Conservation (phyloP, 2,329 filamentous ascomycete genomes). For the Rhynchosporium secalis region DNA sequence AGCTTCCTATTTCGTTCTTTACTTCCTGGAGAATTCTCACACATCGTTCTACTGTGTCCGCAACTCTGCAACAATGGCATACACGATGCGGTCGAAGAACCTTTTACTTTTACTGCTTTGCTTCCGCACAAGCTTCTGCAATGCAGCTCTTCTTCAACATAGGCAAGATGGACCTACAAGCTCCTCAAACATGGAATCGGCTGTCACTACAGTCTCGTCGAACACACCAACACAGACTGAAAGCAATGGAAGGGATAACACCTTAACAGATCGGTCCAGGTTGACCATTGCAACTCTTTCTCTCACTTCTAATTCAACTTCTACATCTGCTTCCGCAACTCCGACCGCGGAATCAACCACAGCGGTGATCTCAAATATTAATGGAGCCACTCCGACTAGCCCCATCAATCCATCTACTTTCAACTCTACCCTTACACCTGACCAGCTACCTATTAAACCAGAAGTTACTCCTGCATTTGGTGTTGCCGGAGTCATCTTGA, state of each 20-base stretch:
- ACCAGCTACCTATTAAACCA: constrained; percentile 70
- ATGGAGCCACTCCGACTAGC: constrained; percentile 25
- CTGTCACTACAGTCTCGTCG: constrained; percentile 21
- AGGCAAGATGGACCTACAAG: constrained; percentile 34
- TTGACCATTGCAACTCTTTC: constrained; percentile 16
- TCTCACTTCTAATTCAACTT: constrained; percentile 18
- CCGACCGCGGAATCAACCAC: constrained; percentile 17
- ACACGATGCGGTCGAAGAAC: constrained; percentile 28
- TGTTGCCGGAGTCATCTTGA: constrained; percentile 73
- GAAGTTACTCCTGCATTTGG: constrained; percentile 78
- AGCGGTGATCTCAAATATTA: constrained; percentile 26
- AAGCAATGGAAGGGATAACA: constrained; percentile 15
- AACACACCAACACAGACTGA: constrained; percentile 20
- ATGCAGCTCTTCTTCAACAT: constrained; percentile 28
- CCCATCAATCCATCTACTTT: constrained; percentile 24
- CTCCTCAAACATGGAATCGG: constrained; percentile 27
- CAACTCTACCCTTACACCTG: constrained; percentile 39
- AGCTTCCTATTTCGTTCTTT: constrained; percentile 27
- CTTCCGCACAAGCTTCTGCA: constrained; percentile 30
- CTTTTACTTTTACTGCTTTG: constrained; percentile 30
- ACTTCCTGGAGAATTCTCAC: constrained; percentile 20
- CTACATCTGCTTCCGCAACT: constrained; percentile 19
- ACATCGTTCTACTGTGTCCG: constrained; percentile 23
- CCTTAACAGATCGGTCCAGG: constrained; percentile 16
- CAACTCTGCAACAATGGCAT: constrained; percentile 24